Evolutionary conservation across 805 yeast species (phyloP).

Genomic region (Sugiyamaella americana): DNA sequence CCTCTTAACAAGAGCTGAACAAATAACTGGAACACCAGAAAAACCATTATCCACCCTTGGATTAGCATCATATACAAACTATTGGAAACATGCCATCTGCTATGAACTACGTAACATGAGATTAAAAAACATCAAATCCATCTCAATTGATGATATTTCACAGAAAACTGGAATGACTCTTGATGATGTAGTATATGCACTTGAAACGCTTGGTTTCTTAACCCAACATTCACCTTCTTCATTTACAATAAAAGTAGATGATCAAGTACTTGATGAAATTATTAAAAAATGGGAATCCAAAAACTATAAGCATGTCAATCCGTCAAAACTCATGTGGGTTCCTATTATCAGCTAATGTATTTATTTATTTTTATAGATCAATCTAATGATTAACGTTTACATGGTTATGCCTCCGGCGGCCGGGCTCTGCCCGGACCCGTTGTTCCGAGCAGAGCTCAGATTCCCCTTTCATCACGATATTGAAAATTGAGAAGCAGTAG

Average conservation of each 20-base stretch:
- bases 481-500: too few species aligned
- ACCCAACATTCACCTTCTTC: constrained; percentile 39
- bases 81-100: constrained; percentile 68
- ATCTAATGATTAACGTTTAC: too few species aligned
- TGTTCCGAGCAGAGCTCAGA: too few species aligned
- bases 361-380: too few species aligned
- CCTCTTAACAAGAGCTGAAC: constrained; percentile 65
- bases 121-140: constrained; percentile 1
- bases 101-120: constrained; percentile 34
- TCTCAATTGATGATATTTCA: constrained; percentile 56
- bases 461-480: too few species aligned
- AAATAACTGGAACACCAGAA: constrained; percentile 86
- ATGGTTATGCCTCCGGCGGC: too few species aligned
- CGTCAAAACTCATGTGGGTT: constrained; percentile 59
- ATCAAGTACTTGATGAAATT: constrained; percentile 37
- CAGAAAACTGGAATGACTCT: constrained; percentile 77
- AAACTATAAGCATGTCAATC: constrained; percentile 45
- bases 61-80: constrained; percentile 72
- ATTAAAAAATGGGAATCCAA: constrained; percentile 50
- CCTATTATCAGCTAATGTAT: too few species aligned
- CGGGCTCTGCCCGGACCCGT: too few species aligned
- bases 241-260: constrained; percentile 51
- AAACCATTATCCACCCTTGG: constrained; percentile 90
- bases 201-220: constrained; percentile 69
- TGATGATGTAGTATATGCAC: constrained; percentile 79